Evolutionary conservation across 495 filamentous ascomycete species (phyloP).

Genomic region (Oidiodendron maius): DNA sequence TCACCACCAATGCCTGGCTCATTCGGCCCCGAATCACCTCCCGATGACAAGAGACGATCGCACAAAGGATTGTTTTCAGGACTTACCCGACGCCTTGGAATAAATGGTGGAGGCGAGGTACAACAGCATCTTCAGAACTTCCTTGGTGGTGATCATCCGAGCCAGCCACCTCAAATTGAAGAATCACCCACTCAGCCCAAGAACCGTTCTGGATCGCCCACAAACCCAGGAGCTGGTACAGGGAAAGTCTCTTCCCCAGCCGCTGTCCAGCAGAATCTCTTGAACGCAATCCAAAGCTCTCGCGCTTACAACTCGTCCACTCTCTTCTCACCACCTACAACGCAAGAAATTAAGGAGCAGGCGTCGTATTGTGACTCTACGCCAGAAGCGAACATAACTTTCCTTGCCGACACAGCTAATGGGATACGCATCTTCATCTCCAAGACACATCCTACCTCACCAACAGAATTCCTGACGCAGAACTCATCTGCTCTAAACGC

Average conservation of each 20-base stretch:
- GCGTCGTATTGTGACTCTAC: constrained; percentile 83
- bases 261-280: constrained; percentile 56
- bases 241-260: constrained; percentile 48
- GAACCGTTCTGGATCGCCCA: not conserved
- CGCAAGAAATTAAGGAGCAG: constrained; percentile 73
- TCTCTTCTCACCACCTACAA: constrained; percentile 64
- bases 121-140: constrained; percentile 36
- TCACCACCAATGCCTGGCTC: constrained; percentile 56
- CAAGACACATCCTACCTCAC: constrained; percentile 25
- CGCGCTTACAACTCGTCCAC: constrained; percentile 68
- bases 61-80: constrained; percentile 55
- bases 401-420: constrained; percentile 62
- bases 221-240: constrained; percentile 8
- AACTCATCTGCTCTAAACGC: constrained; percentile 58
- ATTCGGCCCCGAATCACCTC: constrained; percentile 44
- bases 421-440: constrained; percentile 70
- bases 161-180: constrained; percentile 16
- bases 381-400: constrained; percentile 72
- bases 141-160: constrained; percentile 18
- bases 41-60: constrained; percentile 22
- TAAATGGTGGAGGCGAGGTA: constrained; percentile 40
- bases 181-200: constrained; percentile 13
- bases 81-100: constrained; percentile 56
- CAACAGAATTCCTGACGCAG: constrained; percentile 51
- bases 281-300: constrained; percentile 76